A percentile compares a stretch with the other conserved stretches of the same genome.
Evolutionary conservation across 1,284 basidiomycete genomes (phyloP).

Genomic region (Vanrija sp.): DNA sequence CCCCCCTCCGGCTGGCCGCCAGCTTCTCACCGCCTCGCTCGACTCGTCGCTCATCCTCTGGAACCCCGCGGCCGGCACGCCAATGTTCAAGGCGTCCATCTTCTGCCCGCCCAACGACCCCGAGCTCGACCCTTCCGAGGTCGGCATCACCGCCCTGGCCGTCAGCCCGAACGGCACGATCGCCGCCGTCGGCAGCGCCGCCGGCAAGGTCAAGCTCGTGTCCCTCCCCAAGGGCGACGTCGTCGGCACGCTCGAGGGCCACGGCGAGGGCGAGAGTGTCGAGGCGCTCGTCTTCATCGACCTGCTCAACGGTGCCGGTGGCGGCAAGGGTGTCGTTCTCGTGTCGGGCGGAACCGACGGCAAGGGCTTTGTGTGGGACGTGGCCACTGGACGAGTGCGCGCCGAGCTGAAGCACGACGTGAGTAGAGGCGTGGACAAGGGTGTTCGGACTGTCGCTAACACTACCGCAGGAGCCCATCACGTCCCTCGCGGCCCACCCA

Average conservation of each 20-base stretch:
- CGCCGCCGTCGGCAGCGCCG: conserved; percentile 79
- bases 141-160: conserved; percentile 78
- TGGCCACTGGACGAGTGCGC: conserved; percentile 74
- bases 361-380: conserved; percentile 90
- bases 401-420: conserved; percentile 76
- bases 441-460: conserved; percentile 1
- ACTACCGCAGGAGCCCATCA: conserved; percentile 67
- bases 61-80: conserved; percentile 69
- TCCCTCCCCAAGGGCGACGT: conserved; percentile 82
- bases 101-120: conserved; percentile 58
- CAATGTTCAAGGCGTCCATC: conserved; percentile 58
- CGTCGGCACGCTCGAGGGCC: conserved; percentile 73
- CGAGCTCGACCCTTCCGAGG: conserved; percentile 51
- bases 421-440: conserved; percentile 32
- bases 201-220: conserved; percentile 77
- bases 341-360: conserved; percentile 91
- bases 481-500: conserved; percentile 70
- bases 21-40: conserved; percentile 79
- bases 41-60: conserved; percentile 83
- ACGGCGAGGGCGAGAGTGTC: conserved; percentile 81
- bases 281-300: conserved; percentile 86
- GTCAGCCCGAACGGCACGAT: conserved; percentile 79
- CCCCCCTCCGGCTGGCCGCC: conserved; percentile 65
- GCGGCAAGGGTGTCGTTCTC: conserved; percentile 61
- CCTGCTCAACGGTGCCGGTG: conserved; percentile 56